A percentile compares a stretch with the other conserved stretches of the same genome.
Evolutionary conservation across 768 basidiomycete genomes (phyloP).

Genomic region (Amyloporia xantha): DNA sequence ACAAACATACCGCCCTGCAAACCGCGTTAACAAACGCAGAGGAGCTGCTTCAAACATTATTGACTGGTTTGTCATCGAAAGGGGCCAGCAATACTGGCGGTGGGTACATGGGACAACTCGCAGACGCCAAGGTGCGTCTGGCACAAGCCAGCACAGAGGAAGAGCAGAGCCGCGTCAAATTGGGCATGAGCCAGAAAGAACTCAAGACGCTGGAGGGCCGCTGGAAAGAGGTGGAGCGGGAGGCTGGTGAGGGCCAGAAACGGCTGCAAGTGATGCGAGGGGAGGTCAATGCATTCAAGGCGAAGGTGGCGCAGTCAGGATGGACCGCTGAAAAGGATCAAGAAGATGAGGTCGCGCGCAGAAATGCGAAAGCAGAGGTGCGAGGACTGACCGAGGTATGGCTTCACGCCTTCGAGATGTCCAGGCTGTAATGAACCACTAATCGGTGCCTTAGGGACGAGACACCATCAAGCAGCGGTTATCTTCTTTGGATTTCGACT

Average conservation of each 20-base stretch:
- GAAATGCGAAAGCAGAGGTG: conserved; percentile 47
- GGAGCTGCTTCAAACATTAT: conserved; percentile 89
- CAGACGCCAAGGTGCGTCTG: conserved; percentile 69
- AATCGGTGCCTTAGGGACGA: too few species aligned
- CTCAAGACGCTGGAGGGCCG: conserved; percentile 65
- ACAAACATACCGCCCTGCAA: conserved; percentile 55
- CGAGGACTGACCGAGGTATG: conserved; percentile 58
- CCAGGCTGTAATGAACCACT: background rate
- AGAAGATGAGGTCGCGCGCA: conserved; percentile 43
- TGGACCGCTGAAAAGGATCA: conserved; percentile 77
- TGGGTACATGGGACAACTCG: conserved; percentile 95
- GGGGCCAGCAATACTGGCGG: conserved; percentile 65
- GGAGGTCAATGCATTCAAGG: conserved; percentile 51
- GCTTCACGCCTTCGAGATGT: background rate
- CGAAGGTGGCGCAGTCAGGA: conserved; percentile 49
- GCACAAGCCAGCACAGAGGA: conserved; percentile 80
- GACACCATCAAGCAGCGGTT: conserved; percentile 63
- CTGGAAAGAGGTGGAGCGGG: conserved; percentile 80
- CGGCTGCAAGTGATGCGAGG: conserved; percentile 53
- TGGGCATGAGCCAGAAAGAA: conserved; percentile 75
- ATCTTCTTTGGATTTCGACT: conserved; percentile 76
- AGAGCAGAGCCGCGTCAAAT: conserved; percentile 71
- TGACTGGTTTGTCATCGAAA: conserved; percentile 82
- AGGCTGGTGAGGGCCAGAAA: conserved; percentile 70
- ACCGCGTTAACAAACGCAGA: conserved; percentile 67